Evolutionary conservation across 352 stramenopile genomes (phyloP).

Genomic region (Globisporangium solare): DNA sequence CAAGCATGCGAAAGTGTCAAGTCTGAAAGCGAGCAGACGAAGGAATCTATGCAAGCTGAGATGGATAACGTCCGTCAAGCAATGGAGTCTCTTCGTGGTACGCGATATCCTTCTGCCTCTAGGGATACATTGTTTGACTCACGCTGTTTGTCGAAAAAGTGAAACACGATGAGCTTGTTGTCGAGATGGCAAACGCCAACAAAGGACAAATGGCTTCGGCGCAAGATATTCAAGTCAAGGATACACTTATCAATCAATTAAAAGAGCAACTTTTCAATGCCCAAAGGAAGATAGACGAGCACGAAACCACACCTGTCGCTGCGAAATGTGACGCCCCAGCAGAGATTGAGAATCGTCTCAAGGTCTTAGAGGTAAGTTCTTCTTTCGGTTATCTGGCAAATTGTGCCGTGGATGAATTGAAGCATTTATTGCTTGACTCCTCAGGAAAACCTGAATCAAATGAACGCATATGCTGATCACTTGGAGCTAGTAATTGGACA

Average conservation of each 20-base stretch:
- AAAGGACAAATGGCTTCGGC: slow-evolving; percentile 7
- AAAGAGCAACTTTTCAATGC: slow-evolving; percentile 21
- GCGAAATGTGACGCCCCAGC: slow-evolving; percentile 20
- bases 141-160: slow-evolving; percentile 13
- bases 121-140: not conserved
- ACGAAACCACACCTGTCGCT: slow-evolving; percentile 5
- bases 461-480: slow-evolving; percentile 78
- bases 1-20: slow-evolving; percentile 2
- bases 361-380: slow-evolving; percentile 55
- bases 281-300: slow-evolving; percentile 16
- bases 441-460: slow-evolving; percentile 71
- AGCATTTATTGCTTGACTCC: slow-evolving; percentile 3
- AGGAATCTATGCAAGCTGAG: slow-evolving; percentile 6
- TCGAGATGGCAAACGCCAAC: slow-evolving; percentile 15
- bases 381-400: not conserved
- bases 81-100: slow-evolving; percentile 13
- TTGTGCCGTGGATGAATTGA: not conserved
- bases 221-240: slow-evolving; percentile 22
- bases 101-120: not conserved
- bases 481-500: slow-evolving; percentile 70
- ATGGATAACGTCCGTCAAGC: slow-evolving; percentile 7
- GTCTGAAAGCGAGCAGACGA: slow-evolving; percentile 1
- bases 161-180: slow-evolving; percentile 23
- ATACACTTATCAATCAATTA: slow-evolving; percentile 35
- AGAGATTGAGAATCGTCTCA: slow-evolving; percentile 34